Evolutionary conservation across 129 eudicot genomes (phyloP), one percentile per base, ranked within the genome.

Genomic region (Mikania micrantha): DNA sequence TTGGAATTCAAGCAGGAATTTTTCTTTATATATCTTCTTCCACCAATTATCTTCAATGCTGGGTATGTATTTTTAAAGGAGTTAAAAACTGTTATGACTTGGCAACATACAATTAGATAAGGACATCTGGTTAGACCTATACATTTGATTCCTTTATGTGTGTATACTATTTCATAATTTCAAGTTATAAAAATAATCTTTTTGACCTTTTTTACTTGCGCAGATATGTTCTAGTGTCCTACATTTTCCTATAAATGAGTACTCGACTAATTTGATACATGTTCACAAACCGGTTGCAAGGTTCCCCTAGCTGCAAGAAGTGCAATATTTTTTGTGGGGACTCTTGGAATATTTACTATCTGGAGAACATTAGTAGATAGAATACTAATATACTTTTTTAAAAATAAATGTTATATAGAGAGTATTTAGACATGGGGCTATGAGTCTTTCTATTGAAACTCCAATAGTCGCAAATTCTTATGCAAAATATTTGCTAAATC

Each of bases 11-110:
- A 87, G 49, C 95, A 87, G 79, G 97, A 91, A 74, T 87, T 91
- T 29, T 91, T 91, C 90, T 91, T 91, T 77, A 85, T 87, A 38
- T 90, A 91, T 78, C 95, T 91, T 70, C 95, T 91, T 83, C 97
- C 97, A 11, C 97, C 97, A 3, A 91, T 91, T 79, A 91, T 91
- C n/a, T 91, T 91, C 47, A 91, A 91, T 73, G 97, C 97, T 44
- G 97, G 97, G 97, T 91, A 81, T 24, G 62, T 64, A 17, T 73
- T 10, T 54, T 56, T 9, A 19, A 13, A 21, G 61, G 29, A 32
- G 66, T 44, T 66, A 19, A 66, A 32, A 13, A 41, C 34, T 52
- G 59, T 54, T 20, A 36, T 19, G 24, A 73, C 22, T 48, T 25
- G 11, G 0, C 3, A 40, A 59, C 41, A 17, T 29, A 32, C 25